Evolutionary conservation across 2,329 filamentous ascomycete species (phyloP).

Genomic region (Thielaviopsis cerberus): DNA sequence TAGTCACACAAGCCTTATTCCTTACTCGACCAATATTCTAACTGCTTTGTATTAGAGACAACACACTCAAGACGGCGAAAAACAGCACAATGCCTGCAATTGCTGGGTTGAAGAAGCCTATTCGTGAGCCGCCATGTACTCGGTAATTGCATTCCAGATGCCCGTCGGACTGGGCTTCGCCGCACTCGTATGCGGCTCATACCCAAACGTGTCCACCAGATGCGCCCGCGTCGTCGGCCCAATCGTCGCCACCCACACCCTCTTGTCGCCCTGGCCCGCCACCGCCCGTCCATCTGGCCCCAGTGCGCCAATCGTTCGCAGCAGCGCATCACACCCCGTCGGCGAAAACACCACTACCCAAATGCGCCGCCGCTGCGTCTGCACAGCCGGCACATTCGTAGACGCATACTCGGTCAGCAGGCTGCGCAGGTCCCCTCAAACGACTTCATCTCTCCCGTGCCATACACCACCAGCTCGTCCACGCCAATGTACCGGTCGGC

Average conservation of each 20-base stretch:
- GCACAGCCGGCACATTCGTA: too few species aligned
- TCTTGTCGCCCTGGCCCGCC: conserved; percentile 15
- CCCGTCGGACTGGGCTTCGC: conserved; percentile 67
- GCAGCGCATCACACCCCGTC: conserved; percentile 44
- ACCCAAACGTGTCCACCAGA: conserved; percentile 44
- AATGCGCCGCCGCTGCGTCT: conserved; percentile 41
- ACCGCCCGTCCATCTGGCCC: conserved; percentile 19
- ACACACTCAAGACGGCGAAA: too few species aligned
- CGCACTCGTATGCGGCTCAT: conserved; percentile 62
- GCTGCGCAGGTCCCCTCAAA: conserved; percentile 50
- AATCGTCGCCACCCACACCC: conserved; percentile 61
- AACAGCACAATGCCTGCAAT: too few species aligned
- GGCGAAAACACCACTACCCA: conserved; percentile 40
- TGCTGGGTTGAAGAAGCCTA: too few species aligned
- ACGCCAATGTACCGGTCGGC: conserved; percentile 40
- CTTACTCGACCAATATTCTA: too few species aligned
- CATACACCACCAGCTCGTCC: conserved; percentile 69
- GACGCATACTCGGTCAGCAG: conserved; percentile 37
- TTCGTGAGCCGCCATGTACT: conserved; percentile 9
- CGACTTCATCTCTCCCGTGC: conserved; percentile 62
- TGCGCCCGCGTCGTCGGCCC: conserved; percentile 78
- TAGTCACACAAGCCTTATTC: too few species aligned
- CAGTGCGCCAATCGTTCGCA: conserved; percentile 33
- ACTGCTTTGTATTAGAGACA: too few species aligned
- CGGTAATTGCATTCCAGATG: conserved; percentile 47